Percentiles rank a stretch among this genome's conserved stretches.
phyloP scores from a whole-genome alignment of 2,329 filamentous ascomycete species.

The Canariomyces notabilis region DNA sequence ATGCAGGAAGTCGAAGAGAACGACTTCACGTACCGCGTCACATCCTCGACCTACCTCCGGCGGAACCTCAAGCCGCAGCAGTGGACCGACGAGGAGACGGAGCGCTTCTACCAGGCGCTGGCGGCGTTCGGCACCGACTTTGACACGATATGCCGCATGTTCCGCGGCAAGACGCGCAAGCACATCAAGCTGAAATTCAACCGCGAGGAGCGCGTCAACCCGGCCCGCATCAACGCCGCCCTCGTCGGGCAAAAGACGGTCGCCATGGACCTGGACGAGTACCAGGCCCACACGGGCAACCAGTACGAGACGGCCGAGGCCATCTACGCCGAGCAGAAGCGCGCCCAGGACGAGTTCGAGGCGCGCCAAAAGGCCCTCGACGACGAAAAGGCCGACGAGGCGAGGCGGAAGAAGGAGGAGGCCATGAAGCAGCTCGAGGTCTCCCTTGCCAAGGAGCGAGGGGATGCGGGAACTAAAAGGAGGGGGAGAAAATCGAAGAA shows the following conservation, averaged over 20 bases:
- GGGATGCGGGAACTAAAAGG: slow-evolving; percentile 11
- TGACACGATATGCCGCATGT: slow-evolving; percentile 71
- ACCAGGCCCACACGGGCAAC: slow-evolving; percentile 48
- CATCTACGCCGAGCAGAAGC: slow-evolving; percentile 49
- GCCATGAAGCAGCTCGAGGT: slow-evolving; percentile 33
- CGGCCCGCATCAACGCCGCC: slow-evolving; percentile 57
- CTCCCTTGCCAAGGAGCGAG: slow-evolving; percentile 14
- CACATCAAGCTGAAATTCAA: slow-evolving; percentile 81
- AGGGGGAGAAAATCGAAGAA: slow-evolving; percentile 9
- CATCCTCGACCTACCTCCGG: slow-evolving; percentile 60
- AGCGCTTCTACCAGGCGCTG: slow-evolving; percentile 70
- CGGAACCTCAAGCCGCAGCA: slow-evolving; percentile 60
- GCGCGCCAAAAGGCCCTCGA: slow-evolving; percentile 41
- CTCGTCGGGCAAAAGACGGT: slow-evolving; percentile 56
- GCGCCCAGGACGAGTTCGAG: slow-evolving; percentile 40
- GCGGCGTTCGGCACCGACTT: slow-evolving; percentile 80
- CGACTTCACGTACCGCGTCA: slow-evolving; percentile 69
- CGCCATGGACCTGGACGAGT: slow-evolving; percentile 56
- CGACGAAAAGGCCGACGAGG: slow-evolving; percentile 45
- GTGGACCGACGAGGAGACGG: slow-evolving; percentile 68
- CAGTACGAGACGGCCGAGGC: slow-evolving; percentile 52
- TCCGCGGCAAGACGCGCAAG: slow-evolving; percentile 64
- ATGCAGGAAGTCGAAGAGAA: slow-evolving; percentile 68
- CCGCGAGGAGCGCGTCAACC: slow-evolving; percentile 66
- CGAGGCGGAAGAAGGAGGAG: slow-evolving; percentile 44